Conservation (phyloP, 116 monocot genomes). For the Thalassia testudinum region DNA sequence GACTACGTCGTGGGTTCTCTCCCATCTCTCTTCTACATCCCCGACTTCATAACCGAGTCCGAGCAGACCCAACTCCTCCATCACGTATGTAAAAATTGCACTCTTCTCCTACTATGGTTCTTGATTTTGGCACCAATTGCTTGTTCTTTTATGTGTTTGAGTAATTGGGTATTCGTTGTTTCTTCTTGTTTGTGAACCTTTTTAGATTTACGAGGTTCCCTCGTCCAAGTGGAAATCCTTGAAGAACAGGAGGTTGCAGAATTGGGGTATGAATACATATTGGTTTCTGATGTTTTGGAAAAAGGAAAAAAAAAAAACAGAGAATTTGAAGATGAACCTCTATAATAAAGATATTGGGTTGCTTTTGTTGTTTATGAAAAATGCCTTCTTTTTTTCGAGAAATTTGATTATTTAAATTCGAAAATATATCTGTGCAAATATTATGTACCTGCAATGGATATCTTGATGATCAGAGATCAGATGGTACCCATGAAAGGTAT, state of each 20-base stretch:
- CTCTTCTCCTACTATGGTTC: not conserved
- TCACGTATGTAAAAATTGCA: conserved; percentile 34
- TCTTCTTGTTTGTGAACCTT: not conserved
- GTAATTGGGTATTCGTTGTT: not conserved
- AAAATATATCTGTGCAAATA: not conserved
- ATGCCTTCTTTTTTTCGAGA: no score
- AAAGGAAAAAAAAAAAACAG: no score
- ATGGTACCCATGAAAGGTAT: no score
- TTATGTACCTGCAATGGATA: no score
- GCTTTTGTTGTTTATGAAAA: no score
- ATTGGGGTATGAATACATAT: conserved; percentile 49
- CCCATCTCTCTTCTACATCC: conserved; percentile 69
- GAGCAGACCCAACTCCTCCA: conserved; percentile 76
- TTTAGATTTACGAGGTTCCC: conserved; percentile 63
- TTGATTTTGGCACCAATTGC: not conserved
- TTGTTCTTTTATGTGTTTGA: not conserved
- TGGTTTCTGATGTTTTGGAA: not conserved
- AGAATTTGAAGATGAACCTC: no score
- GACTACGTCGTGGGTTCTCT: conserved; percentile 32
- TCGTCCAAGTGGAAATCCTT: conserved; percentile 71
- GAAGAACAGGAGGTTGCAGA: conserved; percentile 89
- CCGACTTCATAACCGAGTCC: conserved; percentile 55
- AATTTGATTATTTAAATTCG: no score
- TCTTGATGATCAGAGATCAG: no score
- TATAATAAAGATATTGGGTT: no score